Evolutionary conservation across 768 basidiomycete genomes (phyloP).

Genomic region (Strobilomyces dryophilus): DNA sequence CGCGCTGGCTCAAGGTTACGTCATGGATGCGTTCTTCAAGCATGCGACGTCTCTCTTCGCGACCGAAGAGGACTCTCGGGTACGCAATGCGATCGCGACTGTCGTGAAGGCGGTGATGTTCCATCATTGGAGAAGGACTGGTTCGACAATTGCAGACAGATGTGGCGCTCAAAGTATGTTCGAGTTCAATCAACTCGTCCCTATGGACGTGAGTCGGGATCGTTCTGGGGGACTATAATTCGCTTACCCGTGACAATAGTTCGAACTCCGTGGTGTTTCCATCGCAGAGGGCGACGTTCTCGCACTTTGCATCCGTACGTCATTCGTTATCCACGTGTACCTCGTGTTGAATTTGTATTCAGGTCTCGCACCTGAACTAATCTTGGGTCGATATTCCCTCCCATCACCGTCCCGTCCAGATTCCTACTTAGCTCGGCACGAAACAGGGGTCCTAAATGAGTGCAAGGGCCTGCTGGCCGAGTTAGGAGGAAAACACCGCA

Average conservation of each 20-base stretch:
- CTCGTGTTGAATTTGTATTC: neutral
- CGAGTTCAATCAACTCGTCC: neutral
- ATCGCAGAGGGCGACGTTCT: slow-evolving; percentile 1
- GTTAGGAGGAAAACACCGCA: neutral
- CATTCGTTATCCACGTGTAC: neutral
- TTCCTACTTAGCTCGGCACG: neutral
- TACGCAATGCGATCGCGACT: neutral
- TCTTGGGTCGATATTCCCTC: neutral
- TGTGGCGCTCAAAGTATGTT: neutral
- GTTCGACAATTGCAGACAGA: neutral
- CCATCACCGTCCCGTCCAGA: neutral
- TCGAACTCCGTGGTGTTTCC: neutral
- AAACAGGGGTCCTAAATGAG: neutral
- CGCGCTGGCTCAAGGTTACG: neutral
- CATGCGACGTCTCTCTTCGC: neutral
- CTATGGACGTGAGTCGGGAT: neutral
- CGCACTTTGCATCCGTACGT: neutral
- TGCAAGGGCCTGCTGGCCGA: neutral
- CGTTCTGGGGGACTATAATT: neutral
- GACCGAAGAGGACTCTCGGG: neutral
- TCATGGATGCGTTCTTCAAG: neutral
- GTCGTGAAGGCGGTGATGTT: neutral
- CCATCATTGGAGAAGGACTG: neutral
- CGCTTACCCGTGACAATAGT: neutral
- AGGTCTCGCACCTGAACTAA: neutral